Conservation (phyloP, 1,284 basidiomycete genomes). For the Austroboletus olivaceoglutinosus region DNA sequence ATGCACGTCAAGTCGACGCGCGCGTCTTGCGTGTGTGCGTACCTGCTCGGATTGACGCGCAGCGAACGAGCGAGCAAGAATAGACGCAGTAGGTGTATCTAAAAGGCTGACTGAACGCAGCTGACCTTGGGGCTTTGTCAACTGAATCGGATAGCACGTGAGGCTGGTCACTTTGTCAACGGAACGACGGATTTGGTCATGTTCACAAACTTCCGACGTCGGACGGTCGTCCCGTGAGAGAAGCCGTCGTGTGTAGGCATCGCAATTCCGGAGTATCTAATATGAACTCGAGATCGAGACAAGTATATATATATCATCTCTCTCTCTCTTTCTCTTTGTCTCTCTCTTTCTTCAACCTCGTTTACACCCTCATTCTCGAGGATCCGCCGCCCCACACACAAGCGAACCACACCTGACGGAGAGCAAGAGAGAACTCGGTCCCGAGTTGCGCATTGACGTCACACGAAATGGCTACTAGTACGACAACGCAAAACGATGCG, state of each 20-base stretch:
- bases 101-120: not conserved
- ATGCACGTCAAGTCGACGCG: not conserved
- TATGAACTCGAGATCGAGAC: not conserved
- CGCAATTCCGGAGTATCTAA: not conserved
- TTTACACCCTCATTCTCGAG: not conserved
- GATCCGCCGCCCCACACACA: not conserved
- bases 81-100: too few species aligned
- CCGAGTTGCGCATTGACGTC: not conserved
- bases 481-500: constrained; percentile 6
- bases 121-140: constrained; percentile 4
- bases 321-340: too few species aligned
- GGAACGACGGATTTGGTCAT: not conserved
- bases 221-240: not conserved
- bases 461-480: constrained; percentile 4
- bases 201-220: not conserved
- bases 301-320: not conserved
- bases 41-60: too few species aligned
- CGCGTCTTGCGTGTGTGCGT: too few species aligned
- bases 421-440: too few species aligned
- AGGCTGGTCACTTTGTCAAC: not conserved
- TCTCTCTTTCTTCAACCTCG: not conserved
- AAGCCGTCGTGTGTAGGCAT: not conserved
- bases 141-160: not conserved
- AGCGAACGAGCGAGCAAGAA: too few species aligned
- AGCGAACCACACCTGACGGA: not conserved